Percentiles rank a stretch among this genome's conserved stretches.
These are phyloP conservation scores for Amorphotheca resinae DNA, from an alignment of 495 filamentous ascomycete species.

Conservation along the genomic window DNA sequence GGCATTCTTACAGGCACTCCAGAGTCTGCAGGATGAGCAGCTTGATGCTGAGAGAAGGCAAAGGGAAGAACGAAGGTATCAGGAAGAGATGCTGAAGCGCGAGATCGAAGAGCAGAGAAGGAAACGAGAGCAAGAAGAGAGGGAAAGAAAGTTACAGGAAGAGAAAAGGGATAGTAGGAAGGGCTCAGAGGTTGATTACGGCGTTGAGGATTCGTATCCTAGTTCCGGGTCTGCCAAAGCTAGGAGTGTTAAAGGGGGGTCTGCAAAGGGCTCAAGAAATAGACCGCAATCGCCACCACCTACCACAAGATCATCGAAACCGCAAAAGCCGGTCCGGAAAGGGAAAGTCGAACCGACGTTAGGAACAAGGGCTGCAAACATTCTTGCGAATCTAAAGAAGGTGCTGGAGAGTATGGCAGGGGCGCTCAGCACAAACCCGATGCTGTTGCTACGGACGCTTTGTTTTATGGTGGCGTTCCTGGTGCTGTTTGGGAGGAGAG, in stretches of 20 bases:
- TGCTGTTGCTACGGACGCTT: slow-evolving; percentile 59
- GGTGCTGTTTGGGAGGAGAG: slow-evolving; percentile 59
- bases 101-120: slow-evolving; percentile 47
- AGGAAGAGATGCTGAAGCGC: slow-evolving; percentile 43
- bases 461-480: slow-evolving; percentile 75
- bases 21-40: slow-evolving; percentile 63
- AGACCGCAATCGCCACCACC: slow-evolving; percentile 10
- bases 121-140: slow-evolving; percentile 40
- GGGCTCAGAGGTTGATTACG: slow-evolving; percentile 41
- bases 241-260: slow-evolving; percentile 21
- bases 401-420: slow-evolving; percentile 48
- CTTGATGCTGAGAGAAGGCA: slow-evolving; percentile 48
- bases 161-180: slow-evolving; percentile 19
- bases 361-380: slow-evolving; percentile 34
- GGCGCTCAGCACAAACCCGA: slow-evolving; percentile 57
- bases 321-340: slow-evolving; percentile 13
- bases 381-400: slow-evolving; percentile 43
- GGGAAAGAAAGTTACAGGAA: slow-evolving; percentile 31
- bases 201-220: slow-evolving; percentile 32
- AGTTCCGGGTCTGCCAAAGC: slow-evolving; percentile 1
- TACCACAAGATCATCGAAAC: slow-evolving; percentile 19
- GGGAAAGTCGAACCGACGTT: slow-evolving; percentile 30
- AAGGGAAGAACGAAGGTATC: slow-evolving; percentile 50
- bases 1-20: slow-evolving; percentile 61
- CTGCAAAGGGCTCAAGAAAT: slow-evolving; percentile 22